Conservation (phyloP, 1,284 basidiomycete genomes). For the Fomitiporia mediterranea region DNA sequence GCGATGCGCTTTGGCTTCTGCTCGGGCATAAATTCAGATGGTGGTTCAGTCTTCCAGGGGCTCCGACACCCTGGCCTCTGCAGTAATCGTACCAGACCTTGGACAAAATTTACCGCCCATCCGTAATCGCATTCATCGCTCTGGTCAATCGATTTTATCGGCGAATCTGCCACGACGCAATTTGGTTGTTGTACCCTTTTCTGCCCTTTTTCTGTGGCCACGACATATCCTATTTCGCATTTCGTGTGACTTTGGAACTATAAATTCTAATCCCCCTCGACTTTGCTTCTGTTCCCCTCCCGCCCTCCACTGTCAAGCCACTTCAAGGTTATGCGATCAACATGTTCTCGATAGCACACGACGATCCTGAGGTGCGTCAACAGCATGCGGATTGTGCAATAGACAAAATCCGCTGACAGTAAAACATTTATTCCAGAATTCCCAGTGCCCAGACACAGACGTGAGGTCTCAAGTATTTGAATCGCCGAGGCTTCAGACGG, state of each 20-base stretch:
- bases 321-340: not conserved
- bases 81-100: too few relatives aligned
- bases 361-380: not conserved
- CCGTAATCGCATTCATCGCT: too few relatives aligned
- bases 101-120: too few relatives aligned
- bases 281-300: not conserved
- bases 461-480: not conserved
- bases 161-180: not conserved
- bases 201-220: not conserved
- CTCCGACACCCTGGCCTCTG: too few relatives aligned
- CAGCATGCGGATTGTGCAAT: not conserved
- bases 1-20: too few relatives aligned
- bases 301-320: not conserved
- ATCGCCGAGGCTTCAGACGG: not conserved
- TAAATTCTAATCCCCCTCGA: not conserved
- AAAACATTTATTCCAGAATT: not conserved
- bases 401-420: too few relatives aligned
- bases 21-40: too few relatives aligned
- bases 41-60: too few relatives aligned
- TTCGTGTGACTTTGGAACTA: not conserved
- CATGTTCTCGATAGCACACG: not conserved
- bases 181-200: not conserved
- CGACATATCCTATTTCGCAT: not conserved
- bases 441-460: too few relatives aligned
- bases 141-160: not conserved